Percentiles rank a stretch among this genome's conserved stretches.
Conservation (phyloP, 2,329 filamentous ascomycete species). For the Fusarium brachygibbosum region DNA sequence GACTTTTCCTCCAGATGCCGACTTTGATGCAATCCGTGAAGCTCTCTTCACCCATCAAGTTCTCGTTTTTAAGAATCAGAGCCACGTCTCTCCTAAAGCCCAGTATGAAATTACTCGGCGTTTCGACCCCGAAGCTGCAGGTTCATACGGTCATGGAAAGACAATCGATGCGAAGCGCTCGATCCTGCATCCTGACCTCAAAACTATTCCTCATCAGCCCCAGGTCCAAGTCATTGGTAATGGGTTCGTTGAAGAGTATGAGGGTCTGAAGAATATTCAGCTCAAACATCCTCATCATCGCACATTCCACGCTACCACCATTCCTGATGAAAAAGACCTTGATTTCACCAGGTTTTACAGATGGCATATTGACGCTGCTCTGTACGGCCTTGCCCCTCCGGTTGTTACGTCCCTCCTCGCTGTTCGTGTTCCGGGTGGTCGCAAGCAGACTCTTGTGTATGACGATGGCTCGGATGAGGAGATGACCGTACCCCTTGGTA, state of each 20-base stretch:
- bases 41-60: conserved; percentile 78
- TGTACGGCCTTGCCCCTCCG: conserved; percentile 81
- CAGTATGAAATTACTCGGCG: conserved; percentile 80
- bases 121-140: conserved; percentile 76
- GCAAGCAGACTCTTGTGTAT: conserved; percentile 76
- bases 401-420: conserved; percentile 80
- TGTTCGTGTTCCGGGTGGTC: conserved; percentile 77
- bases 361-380: conserved; percentile 85
- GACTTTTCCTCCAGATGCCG: conserved; percentile 62
- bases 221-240: conserved; percentile 84
- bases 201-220: conserved; percentile 83
- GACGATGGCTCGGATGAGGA: conserved; percentile 78
- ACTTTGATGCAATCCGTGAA: conserved; percentile 73
- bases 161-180: conserved; percentile 74
- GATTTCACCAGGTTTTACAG: conserved; percentile 74
- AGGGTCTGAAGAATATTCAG: conserved; percentile 76
- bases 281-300: conserved; percentile 82
- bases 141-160: conserved; percentile 81
- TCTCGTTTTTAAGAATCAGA: conserved; percentile 78
- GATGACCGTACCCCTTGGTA: conserved; percentile 77
- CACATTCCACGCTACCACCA: conserved; percentile 77
- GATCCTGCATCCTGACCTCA: conserved; percentile 82
- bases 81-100: conserved; percentile 73
- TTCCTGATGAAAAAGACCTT: conserved; percentile 67
- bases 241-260: conserved; percentile 76